Base-by-base conservation (phyloP, 1,284 basidiomycete species). In the Earliella scabrosa region DNA sequence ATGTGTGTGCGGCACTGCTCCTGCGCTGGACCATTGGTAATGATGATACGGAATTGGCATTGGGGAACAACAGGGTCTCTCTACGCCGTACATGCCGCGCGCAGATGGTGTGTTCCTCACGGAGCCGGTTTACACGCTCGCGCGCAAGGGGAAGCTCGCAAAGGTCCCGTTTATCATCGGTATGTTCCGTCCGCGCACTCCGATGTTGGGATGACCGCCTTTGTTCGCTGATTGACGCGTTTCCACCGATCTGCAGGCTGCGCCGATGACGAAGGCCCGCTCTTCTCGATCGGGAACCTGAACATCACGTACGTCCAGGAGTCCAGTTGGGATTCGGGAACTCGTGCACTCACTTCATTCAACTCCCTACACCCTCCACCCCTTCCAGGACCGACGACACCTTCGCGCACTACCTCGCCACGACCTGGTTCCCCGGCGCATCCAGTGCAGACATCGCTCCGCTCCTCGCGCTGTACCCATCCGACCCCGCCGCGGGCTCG, bases 401-500 rank as follows among this genome's bases (percentile, higher is more conserved):
- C 8, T 36, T 58, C 35, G 21, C 20, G 16, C 31, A 39, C 9
- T 60, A 51, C 45, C 10, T 60, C 18, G 23, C 26, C 2, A 14
- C 27, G 13, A 56, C 63, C 7, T 83, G 76, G 51, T 21, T 78
- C 9, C 71, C 74, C 2, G 59, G 63, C 2, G 66, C 70, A n/a
- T 58, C 71, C 0, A 51, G 54, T 9, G 44, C 53, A 1, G 66
- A 73, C n/a, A 40, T 80, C 5, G 62, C 66, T 21, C 50, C 64
- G 9, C 43, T 83, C 4, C 56, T 75, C 47, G 34, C 35, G 2
- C 56, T 75, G 11, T 85, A 84, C 58, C 76, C 82, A 2, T 56
- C 59, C 1, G 76, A 82, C 50, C 65, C 76, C 24, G 69, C 69
- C 0, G 62, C 77, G 60, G 81, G 83, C 13, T 82, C 82, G 0